Conservation (phyloP, 2,329 filamentous ascomycete genomes). For the Nakataea oryzae region DNA sequence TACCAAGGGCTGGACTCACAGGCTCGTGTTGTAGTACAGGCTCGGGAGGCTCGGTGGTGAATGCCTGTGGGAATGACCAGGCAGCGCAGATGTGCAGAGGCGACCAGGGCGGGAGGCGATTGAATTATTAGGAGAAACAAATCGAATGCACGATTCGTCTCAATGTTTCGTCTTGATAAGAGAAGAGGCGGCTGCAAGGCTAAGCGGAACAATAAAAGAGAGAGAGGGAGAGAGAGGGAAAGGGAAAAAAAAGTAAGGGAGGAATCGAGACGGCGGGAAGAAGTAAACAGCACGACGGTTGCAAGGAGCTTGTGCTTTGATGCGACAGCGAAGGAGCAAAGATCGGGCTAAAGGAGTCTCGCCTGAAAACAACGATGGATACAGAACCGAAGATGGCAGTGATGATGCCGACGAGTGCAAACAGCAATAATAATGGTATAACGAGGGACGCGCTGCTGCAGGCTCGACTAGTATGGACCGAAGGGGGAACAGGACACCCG, state of each 20-base stretch:
- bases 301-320: neutral
- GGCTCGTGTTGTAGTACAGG: neutral
- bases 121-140: neutral
- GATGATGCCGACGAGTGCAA: neutral
- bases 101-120: neutral
- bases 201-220: neutral
- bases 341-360: neutral
- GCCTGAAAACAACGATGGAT: neutral
- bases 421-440: neutral
- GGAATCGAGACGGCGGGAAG: neutral
- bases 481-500: neutral
- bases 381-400: neutral
- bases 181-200: neutral
- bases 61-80: neutral
- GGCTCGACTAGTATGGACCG: neutral
- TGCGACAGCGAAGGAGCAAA: neutral
- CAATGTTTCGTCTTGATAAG: neutral
- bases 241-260: neutral
- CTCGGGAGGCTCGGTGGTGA: neutral
- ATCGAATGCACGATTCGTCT: neutral
- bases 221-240: neutral
- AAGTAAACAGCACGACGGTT: neutral
- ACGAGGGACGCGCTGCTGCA: neutral
- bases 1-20: neutral
- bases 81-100: neutral